These are phyloP conservation scores for Populus davidiana DNA, from an alignment of 345 rosid species.

Conservation along the genomic window DNA sequence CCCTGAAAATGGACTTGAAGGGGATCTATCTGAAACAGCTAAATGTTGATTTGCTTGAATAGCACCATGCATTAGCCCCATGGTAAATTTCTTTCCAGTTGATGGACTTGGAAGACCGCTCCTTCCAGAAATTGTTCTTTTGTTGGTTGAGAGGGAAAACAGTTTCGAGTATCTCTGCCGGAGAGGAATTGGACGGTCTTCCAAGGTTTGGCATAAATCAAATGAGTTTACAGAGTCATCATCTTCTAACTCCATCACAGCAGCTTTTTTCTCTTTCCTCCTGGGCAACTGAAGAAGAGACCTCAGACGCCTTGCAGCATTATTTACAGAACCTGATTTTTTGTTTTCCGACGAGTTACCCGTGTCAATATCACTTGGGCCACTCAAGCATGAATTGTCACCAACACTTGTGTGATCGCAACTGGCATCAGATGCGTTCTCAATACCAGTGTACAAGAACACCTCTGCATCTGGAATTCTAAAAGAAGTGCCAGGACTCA, in stretches of 20 bases:
- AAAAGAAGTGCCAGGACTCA: slow-evolving; percentile 83
- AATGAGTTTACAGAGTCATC: slow-evolving; percentile 28
- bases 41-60: slow-evolving; percentile 51
- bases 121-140: slow-evolving; percentile 39
- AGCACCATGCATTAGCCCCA: slow-evolving; percentile 72
- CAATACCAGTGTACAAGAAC: slow-evolving; percentile 56
- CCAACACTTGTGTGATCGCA: slow-evolving; percentile 37
- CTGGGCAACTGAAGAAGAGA: slow-evolving; percentile 64
- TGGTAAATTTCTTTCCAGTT: slow-evolving; percentile 55
- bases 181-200: slow-evolving; percentile 54
- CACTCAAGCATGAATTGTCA: slow-evolving; percentile 45
- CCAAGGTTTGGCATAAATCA: slow-evolving; percentile 17
- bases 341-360: slow-evolving; percentile 15
- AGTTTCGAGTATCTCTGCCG: slow-evolving; percentile 57
- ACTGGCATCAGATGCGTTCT: slow-evolving; percentile 26
- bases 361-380: slow-evolving; percentile 33
- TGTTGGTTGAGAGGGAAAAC: slow-evolving; percentile 38
- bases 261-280: slow-evolving; percentile 40
- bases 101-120: slow-evolving; percentile 72
- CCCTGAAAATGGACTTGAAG: slow-evolving; percentile 35
- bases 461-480: slow-evolving; percentile 86
- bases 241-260: slow-evolving; percentile 22
- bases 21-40: slow-evolving; percentile 33
- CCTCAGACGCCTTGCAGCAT: slow-evolving; percentile 55
- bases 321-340: slow-evolving; percentile 30